Percentiles rank a stretch among this genome's conserved stretches.
Conservation (phyloP, 1,284 basidiomycete genomes). For the Trichosporon sp. region DNA sequence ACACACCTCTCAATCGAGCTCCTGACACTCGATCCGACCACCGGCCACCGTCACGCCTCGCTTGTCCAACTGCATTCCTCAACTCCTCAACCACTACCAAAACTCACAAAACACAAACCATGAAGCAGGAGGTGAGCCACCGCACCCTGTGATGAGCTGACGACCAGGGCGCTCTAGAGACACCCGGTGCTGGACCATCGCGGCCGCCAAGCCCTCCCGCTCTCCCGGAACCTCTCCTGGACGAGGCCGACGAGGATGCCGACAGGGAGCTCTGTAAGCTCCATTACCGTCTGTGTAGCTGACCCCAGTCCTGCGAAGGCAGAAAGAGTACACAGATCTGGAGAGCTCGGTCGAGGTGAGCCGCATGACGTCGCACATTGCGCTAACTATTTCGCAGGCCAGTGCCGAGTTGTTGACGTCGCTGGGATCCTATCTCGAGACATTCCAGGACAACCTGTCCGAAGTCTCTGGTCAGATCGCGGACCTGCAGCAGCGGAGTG, state of each 20-base stretch:
- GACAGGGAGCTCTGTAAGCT: slow-evolving; percentile 44
- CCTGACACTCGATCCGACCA: neutral
- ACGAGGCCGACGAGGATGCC: slow-evolving; percentile 36
- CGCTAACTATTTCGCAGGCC: slow-evolving; percentile 36
- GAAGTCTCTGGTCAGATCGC: slow-evolving; percentile 94
- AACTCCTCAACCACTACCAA: neutral
- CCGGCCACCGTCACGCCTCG: neutral
- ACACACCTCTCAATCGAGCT: neutral
- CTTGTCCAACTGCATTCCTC: neutral
- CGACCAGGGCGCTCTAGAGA: slow-evolving; percentile 27
- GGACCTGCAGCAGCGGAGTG: slow-evolving; percentile 84
- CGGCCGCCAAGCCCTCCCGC: slow-evolving; percentile 21
- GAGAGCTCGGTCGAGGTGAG: slow-evolving; percentile 47
- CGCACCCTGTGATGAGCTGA: neutral
- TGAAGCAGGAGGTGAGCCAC: neutral
- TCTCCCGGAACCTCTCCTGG: slow-evolving; percentile 35
- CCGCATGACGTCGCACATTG: neutral
- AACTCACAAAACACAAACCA: neutral
- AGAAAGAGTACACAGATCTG: slow-evolving; percentile 49
- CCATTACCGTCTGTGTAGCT: too few species aligned
- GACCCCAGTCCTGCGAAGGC: slow-evolving; percentile 40
- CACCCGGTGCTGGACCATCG: slow-evolving; percentile 28
- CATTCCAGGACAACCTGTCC: slow-evolving; percentile 90
- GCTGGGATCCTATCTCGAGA: slow-evolving; percentile 85
- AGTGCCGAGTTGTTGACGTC: slow-evolving; percentile 70